Base-by-base conservation (phyloP, 73 alveolate genomes). In the Paramecium primaurelia region DNA sequence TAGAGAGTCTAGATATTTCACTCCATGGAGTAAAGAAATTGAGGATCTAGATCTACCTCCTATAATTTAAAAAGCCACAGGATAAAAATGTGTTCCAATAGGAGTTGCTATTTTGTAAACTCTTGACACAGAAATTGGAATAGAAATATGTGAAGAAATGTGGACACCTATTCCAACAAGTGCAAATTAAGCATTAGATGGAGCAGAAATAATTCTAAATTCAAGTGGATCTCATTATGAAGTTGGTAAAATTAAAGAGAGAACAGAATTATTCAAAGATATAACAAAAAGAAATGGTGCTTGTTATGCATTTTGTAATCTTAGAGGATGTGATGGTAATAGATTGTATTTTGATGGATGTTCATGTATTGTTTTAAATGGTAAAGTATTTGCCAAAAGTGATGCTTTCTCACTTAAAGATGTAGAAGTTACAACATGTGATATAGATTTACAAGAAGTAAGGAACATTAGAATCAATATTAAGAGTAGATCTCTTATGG, bases 301-400 rank as follows among this genome's bases (percentile, higher is more conserved):
- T 2, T 93, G 92, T 58, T 94, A 95, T 80, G 77, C 93, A 9
- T 93, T 91, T 68, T 80, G 94, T 37, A 93, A 93, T 86, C 51
- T 71, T 38, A 77, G 88, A 51, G 98, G 99, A 8, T 94, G 99
- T 68, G 99, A 96, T 92, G 99, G 99, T 34, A 94, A 94, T 12
- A 77, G 99, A 42, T 89, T 97, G 18, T 97, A 96, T 80, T 97
- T 89, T 59, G 99, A 97, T 86, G 99, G 99, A 69, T 89, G 96
- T 54, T 93, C 98, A 14, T 77, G 94, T 95, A 92, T 97, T 10
- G 95, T 94, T 14, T 69, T 93, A 92, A 97, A 97, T 83, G 99
- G 99, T 16, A 95, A 94, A 77, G 87, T 97, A 16, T 71, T 90
- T 26, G 95, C 98, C 7, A 93, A 86, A 87, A 96, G 95, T 28